phyloP scores from a whole-genome alignment of 225 moss, liverwort and hornwort species.

The Ulota crispa region DNA sequence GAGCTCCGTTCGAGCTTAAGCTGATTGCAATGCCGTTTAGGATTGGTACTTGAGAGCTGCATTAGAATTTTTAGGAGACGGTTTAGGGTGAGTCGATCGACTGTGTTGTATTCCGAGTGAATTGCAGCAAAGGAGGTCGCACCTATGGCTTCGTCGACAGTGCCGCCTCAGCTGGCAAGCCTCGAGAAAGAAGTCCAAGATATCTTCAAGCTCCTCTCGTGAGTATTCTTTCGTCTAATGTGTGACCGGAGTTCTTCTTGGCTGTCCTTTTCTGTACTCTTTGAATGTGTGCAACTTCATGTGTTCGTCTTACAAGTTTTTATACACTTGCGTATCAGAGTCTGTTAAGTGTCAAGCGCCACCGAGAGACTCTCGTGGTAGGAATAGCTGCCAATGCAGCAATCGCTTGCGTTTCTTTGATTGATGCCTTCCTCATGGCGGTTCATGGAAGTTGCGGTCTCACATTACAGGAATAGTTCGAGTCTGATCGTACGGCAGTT shows the following conservation, averaged over 20 bases:
- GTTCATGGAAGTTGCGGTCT: neutral
- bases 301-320: neutral
- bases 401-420: neutral
- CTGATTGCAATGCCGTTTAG: slow-evolving; percentile 16
- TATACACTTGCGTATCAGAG: neutral
- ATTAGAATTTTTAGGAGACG: neutral
- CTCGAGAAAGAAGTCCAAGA: slow-evolving; percentile 91
- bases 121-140: slow-evolving; percentile 20
- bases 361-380: neutral
- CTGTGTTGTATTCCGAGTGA: neutral
- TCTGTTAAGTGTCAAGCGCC: neutral
- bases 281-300: neutral
- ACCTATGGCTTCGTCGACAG: slow-evolving; percentile 40
- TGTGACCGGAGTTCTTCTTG: neutral
- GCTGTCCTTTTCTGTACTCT: neutral
- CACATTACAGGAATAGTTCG: neutral
- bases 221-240: slow-evolving; percentile 29
- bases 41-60: slow-evolving; percentile 8
- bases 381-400: neutral
- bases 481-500: neutral
- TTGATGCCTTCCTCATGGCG: neutral
- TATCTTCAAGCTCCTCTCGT: slow-evolving; percentile 87
- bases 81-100: neutral
- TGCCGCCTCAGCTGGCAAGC: slow-evolving; percentile 61
- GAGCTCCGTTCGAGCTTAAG: neutral